Evolutionary conservation across 2,329 filamentous ascomycete species (phyloP), one percentile per base, ranked within the genome.

Genomic region (Pseudocercospora eumusae): DNA sequence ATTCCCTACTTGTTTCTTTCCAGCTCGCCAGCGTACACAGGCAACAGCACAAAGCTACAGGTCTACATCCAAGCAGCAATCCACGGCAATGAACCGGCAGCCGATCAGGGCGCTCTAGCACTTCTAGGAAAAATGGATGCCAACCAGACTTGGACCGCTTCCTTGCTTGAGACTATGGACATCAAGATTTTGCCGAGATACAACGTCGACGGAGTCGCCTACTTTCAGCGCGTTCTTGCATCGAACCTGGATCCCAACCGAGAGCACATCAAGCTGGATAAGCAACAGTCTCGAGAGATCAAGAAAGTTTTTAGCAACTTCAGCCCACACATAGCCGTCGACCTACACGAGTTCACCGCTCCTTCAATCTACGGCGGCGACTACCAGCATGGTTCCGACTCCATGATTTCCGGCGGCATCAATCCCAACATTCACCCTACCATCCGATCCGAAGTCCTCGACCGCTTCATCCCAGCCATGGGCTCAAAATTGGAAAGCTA

Each of bases 391-490:
- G 36, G 36, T 40, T 40, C 36, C 36, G 36, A 40, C 7, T 4
- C 36, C 15, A 40, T 40, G 36, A 40, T 40, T 5, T 40, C 36
- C n/a, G 36, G 36, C 15, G 36, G 36, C 36, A 40, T 40, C 36
- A 40, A 40, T 4, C 36, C 36, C 28, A 69, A 69, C 52, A 66
- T 62, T 21, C 52, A 75, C 20, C 63, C 71, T 2, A 71, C 73
- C 57, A 75, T 73, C 23, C 71, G 73, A 49, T 58, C 50, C 23
- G 69, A 70, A n/a, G 70, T 73, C 36, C 68, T 70, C 45, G 69
- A 74, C 27, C 67, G 70, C 15, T 73, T 75, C 59, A 71, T 70
- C 18, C 58, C 67, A 0, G 69, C 67, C 4, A 68, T 75, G 9
- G 73, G 70, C 7, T 58, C 62, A 8, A 58, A 67, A 13, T 61